Conservation (phyloP, 768 basidiomycete species). For the Boletus reticuloceps region DNA sequence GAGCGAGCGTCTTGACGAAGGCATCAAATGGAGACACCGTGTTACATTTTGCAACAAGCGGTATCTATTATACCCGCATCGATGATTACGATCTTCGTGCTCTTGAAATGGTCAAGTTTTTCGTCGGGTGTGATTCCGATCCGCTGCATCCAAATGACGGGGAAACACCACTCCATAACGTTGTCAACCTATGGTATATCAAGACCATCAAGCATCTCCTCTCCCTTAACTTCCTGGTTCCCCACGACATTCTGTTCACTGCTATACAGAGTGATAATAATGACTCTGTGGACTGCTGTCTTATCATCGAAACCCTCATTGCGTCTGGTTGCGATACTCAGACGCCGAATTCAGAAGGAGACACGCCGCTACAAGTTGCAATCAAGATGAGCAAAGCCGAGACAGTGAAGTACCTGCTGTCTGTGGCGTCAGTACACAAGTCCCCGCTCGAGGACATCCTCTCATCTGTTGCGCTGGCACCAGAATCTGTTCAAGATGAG, state of each 20-base stretch:
- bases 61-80: not conserved
- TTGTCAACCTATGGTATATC: not conserved
- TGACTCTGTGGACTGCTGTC: not conserved
- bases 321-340: not conserved
- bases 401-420: slow-evolving; percentile 1
- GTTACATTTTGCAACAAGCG: not conserved
- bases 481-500: not conserved
- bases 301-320: not conserved
- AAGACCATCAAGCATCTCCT: not conserved
- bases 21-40: too few species aligned
- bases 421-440: not conserved
- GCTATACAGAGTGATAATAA: not conserved
- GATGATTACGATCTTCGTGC: too few species aligned
- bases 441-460: not conserved
- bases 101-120: not conserved
- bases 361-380: not conserved
- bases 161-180: not conserved
- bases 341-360: not conserved
- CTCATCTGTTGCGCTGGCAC: not conserved
- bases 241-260: not conserved
- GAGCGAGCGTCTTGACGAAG: not conserved
- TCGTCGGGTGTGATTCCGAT: not conserved
- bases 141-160: not conserved
- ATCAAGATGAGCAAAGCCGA: not conserved
- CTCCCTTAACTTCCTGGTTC: not conserved